phyloP scores from a whole-genome alignment of 129 eudicot genomes.

The Tagetes erecta region DNA sequence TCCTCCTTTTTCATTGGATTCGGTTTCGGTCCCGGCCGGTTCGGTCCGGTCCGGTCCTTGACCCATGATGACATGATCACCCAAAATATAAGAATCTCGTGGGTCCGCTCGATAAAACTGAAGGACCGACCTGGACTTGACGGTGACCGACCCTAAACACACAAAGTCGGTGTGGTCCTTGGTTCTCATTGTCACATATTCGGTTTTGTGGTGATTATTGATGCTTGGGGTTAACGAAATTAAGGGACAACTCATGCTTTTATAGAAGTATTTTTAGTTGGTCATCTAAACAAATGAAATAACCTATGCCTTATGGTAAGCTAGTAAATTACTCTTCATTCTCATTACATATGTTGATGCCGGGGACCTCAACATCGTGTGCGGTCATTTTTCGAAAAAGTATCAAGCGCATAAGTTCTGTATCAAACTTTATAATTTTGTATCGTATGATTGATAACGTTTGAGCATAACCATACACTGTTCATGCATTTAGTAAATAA shows the following conservation, averaged over 20 bases:
- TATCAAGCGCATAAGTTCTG: background rate
- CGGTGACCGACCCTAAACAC: no score
- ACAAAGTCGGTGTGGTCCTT: no score
- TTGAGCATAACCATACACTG: constrained; percentile 11
- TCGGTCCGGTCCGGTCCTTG: no score
- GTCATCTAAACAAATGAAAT: background rate
- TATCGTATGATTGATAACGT: constrained; percentile 1
- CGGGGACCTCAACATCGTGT: background rate
- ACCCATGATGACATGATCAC: no score
- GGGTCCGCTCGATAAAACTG: no score
- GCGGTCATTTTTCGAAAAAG: background rate
- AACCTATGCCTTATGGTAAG: background rate
- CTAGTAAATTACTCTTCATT: background rate
- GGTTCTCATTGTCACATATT: no score
- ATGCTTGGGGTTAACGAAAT: background rate
- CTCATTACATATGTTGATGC: background rate
- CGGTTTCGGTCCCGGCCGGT: no score
- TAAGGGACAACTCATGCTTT: background rate
- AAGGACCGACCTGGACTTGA: no score
- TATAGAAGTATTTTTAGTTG: background rate
- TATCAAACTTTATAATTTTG: constrained; percentile 2
- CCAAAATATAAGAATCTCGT: no score
- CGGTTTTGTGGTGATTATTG: background rate
- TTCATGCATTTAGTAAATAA: background rate
- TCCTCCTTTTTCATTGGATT: no score